Conservation (phyloP, 2,329 filamentous ascomycete genomes). For the Diaporthe citri region DNA sequence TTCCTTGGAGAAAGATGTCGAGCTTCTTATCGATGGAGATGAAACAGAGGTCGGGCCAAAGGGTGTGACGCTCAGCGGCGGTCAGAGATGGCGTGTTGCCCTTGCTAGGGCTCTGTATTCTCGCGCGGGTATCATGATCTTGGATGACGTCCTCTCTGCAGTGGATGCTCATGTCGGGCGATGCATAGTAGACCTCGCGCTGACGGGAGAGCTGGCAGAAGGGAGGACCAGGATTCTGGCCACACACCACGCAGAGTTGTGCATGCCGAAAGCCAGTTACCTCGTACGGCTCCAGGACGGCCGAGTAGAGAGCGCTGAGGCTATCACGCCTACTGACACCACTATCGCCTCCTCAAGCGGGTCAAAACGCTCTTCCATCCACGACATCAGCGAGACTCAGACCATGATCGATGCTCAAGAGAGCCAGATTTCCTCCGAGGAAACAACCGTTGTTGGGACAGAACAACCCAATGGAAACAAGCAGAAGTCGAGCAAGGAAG, state of each 20-base stretch:
- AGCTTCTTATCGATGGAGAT: conserved; percentile 57
- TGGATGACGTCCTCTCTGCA: conserved; percentile 66
- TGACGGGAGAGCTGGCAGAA: conserved; percentile 62
- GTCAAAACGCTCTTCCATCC: conserved; percentile 32
- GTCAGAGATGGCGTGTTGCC: conserved; percentile 60
- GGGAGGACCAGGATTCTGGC: conserved; percentile 74
- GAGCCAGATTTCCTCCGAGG: conserved; percentile 37
- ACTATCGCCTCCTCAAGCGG: conserved; percentile 26
- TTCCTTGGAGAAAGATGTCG: conserved; percentile 57
- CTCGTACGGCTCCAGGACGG: conserved; percentile 48
- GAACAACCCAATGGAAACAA: conserved; percentile 34
- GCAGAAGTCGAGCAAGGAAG: conserved; percentile 40
- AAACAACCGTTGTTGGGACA: conserved; percentile 28
- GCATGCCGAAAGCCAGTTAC: conserved; percentile 48
- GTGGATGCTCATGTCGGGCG: conserved; percentile 57
- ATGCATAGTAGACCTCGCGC: conserved; percentile 64
- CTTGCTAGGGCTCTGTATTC: conserved; percentile 62
- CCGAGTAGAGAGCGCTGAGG: conserved; percentile 44
- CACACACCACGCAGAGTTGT: conserved; percentile 61
- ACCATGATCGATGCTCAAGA: conserved; percentile 36
- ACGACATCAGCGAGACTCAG: conserved; percentile 39
- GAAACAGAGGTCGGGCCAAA: conserved; percentile 57
- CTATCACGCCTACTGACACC: conserved; percentile 35
- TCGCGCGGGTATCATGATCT: conserved; percentile 56
- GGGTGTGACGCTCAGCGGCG: conserved; percentile 59